Conservation (phyloP, 2,329 filamentous ascomycete genomes). For the Epichloe coenophiala region DNA sequence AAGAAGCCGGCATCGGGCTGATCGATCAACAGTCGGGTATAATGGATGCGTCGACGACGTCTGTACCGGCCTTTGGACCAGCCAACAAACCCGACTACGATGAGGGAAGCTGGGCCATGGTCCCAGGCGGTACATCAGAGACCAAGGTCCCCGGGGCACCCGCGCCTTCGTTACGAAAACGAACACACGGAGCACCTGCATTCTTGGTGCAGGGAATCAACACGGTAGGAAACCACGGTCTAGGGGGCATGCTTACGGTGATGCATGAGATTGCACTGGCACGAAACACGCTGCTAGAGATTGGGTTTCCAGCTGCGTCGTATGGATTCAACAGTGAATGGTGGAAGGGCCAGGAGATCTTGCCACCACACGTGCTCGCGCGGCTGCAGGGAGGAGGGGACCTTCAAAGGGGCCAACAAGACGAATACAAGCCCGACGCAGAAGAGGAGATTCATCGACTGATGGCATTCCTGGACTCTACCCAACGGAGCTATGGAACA, state of each 20-base stretch:
- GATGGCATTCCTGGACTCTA: slow-evolving; percentile 48
- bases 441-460: slow-evolving; percentile 46
- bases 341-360: slow-evolving; percentile 46
- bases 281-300: slow-evolving; percentile 39
- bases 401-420: slow-evolving; percentile 15
- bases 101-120: slow-evolving; percentile 44
- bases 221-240: slow-evolving; percentile 23
- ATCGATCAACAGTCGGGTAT: slow-evolving; percentile 38
- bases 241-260: slow-evolving; percentile 44
- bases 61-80: slow-evolving; percentile 41
- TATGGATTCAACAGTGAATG: slow-evolving; percentile 46
- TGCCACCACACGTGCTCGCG: slow-evolving; percentile 23
- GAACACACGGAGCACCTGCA: slow-evolving; percentile 29
- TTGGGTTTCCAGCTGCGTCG: slow-evolving; percentile 24
- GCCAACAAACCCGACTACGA: slow-evolving; percentile 44
- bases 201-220: slow-evolving; percentile 31
- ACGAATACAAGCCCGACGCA: slow-evolving; percentile 23
- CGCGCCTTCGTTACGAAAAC: slow-evolving; percentile 29
- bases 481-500: slow-evolving; percentile 46
- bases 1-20: slow-evolving; percentile 32
- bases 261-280: slow-evolving; percentile 45
- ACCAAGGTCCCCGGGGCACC: slow-evolving; percentile 10
- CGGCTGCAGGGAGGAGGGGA: slow-evolving; percentile 19
- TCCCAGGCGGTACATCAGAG: slow-evolving; percentile 24
- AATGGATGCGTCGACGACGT: slow-evolving; percentile 21